These are phyloP conservation scores for Glomus cerebriforme DNA, from an alignment of 192 early-diverging fungal genomes.

Conservation along the genomic window DNA sequence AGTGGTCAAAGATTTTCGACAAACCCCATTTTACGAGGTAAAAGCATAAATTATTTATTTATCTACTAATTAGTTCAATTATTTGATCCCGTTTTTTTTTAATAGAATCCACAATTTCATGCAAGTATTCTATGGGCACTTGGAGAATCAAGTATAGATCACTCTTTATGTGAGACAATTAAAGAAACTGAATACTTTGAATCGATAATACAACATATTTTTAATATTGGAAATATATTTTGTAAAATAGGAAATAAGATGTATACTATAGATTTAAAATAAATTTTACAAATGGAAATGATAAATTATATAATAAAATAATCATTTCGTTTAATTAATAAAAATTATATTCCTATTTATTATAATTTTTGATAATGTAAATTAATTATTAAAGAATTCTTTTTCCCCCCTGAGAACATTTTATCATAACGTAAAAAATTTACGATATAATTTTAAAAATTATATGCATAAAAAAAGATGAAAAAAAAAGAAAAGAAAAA, in stretches of 20 bases:
- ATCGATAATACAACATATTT: constrained; percentile 3
- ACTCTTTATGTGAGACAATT: constrained; percentile 4
- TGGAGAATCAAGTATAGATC: not conserved
- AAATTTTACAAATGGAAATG: not conserved
- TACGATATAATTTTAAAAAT: too few relatives aligned
- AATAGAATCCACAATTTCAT: constrained; percentile 27
- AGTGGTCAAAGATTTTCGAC: constrained; percentile 12
- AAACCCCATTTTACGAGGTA: constrained; percentile 24
- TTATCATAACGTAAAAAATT: too few relatives aligned
- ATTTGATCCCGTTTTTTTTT: not conserved
- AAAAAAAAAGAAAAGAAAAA: constrained; percentile 33
- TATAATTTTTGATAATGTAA: too few relatives aligned
- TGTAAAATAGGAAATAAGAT: constrained; percentile 36
- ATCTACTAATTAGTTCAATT: not conserved
- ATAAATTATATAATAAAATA: not conserved
- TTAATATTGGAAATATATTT: constrained; percentile 7
- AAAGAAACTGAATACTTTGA: constrained; percentile 1
- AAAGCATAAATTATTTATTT: not conserved
- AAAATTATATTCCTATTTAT: not conserved
- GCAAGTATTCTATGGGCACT: constrained; percentile 25
- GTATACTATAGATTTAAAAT: constrained; percentile 19
- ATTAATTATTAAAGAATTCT: too few relatives aligned
- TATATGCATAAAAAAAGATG: not conserved
- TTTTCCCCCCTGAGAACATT: too few relatives aligned
- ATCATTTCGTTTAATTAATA: not conserved